Base-by-base conservation (phyloP, 495 filamentous ascomycete genomes). In the Rostrohypoxylon terebratum region DNA sequence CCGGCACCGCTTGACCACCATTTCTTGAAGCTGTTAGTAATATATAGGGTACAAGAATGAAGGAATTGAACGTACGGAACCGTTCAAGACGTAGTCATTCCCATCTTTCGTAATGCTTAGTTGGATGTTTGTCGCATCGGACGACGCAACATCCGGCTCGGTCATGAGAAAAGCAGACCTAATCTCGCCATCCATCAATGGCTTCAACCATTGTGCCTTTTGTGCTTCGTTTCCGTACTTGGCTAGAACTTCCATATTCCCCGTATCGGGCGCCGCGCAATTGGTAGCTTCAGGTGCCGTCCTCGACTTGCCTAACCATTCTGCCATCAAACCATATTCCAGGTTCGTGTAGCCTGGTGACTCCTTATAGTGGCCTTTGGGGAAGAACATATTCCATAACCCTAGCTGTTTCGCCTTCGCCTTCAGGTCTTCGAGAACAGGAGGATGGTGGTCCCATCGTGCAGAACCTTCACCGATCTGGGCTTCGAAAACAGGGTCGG, bases 361-460 rank as follows among this genome's bases (percentile, higher is more conserved):
- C 81, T 98, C 92, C 69, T 89, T 92, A 86, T 97, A 98, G 83
- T 98, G 94, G 72, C 89, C 93, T 82, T 93, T 95, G 51, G 95
- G 92, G 66, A 99, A 81, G 86, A 99, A 99, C 89, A 99, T 92
- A 80, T 99, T 99, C 96, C 96, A 99, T 48, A 99, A 85, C 0
- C 96, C 96, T n/a, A 94, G 84, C 75, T 90, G 85, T 77, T 87
- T 87, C 11, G 96, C 96, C 77, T 92, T 93, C 54, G 83, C 81
- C 86, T 99, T 99, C 70, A 99, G 86, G 44, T 93, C 88, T 72
- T 98, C 96, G 69, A 99, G 87, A 65, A 99, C 83, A 31, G 87
- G 77, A 21, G 96, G 96, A 77, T 93, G 91, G 33, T 87, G 84
- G 65, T 89, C 85, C 92, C 94, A 88, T 87, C 94, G 87, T 67